Evolutionary conservation across 345 rosid species (phyloP).

Genomic region (Syzygium jambos): DNA sequence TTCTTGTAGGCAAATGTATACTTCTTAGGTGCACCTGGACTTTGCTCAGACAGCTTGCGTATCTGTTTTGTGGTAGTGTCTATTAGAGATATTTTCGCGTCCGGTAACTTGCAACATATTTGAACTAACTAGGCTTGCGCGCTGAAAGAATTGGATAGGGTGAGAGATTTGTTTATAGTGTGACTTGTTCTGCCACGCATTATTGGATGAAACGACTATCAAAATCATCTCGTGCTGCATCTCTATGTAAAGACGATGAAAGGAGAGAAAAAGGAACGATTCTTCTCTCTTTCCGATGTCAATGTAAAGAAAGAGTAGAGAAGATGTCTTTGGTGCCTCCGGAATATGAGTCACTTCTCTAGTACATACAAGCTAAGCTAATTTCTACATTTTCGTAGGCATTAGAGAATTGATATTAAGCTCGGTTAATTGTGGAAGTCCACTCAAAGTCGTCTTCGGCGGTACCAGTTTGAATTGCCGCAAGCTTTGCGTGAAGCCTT

Average conservation of each 20-base stretch:
- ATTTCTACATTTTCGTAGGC: neutral
- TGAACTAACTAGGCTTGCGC: neutral
- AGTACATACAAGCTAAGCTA: accelerated
- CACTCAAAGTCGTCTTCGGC: slow-evolving; percentile 18
- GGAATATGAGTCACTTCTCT: no score
- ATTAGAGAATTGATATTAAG: neutral
- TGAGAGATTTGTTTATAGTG: neutral
- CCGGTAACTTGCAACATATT: neutral
- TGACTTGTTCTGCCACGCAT: accelerated
- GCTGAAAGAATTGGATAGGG: neutral
- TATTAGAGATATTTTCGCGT: neutral
- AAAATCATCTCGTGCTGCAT: neutral
- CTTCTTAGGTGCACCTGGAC: neutral
- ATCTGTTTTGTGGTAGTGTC: neutral
- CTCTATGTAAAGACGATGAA: neutral
- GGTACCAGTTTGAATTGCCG: slow-evolving; percentile 21
- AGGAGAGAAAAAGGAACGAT: neutral
- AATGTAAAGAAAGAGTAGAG: neutral
- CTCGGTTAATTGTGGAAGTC: slow-evolving; percentile 8
- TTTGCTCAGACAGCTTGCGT: neutral
- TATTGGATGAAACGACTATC: neutral
- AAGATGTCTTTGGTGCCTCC: neutral
- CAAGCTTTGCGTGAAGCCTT: neutral
- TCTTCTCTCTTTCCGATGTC: neutral
- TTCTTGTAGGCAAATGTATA: neutral